Conservation (phyloP, 371 early-diverging fungal genomes). For the Mortierella polycephala region DNA sequence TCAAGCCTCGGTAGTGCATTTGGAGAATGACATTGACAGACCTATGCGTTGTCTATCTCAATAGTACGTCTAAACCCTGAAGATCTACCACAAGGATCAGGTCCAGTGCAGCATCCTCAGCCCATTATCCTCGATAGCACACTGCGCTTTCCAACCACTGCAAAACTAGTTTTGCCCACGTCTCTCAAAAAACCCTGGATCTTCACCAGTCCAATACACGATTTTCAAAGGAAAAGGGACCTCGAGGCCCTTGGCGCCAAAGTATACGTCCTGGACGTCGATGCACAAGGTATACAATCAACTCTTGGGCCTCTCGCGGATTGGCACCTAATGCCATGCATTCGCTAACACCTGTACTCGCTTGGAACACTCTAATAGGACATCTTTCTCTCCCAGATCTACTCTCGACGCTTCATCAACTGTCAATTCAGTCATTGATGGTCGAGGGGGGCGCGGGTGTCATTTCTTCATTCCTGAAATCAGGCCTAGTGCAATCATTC, state of each 20-base stretch:
- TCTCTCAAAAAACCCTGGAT: constrained; percentile 56
- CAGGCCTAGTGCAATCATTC: constrained; percentile 62
- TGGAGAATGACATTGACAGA: not conserved
- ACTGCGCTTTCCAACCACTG: constrained; percentile 65
- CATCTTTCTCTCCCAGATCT: constrained; percentile 21
- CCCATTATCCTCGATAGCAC: constrained; percentile 89
- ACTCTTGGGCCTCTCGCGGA: no score
- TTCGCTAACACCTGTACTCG: not conserved
- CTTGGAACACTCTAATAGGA: constrained; percentile 2
- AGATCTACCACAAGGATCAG: constrained; percentile 13
- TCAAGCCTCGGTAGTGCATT: no score
- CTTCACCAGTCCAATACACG: constrained; percentile 33
- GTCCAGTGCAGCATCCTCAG: constrained; percentile 67
- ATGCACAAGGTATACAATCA: constrained; percentile 10
- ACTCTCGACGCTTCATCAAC: constrained; percentile 51
- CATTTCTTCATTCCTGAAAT: constrained; percentile 74
- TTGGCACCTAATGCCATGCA: not conserved
- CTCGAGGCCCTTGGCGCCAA: constrained; percentile 29
- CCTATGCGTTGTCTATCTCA: not conserved
- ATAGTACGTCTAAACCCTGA: constrained; percentile 13
- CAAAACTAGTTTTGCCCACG: constrained; percentile 61
- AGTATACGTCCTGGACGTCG: constrained; percentile 19
- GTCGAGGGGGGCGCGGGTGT: constrained; percentile 93
- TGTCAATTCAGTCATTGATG: constrained; percentile 73
- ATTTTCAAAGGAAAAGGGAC: constrained; percentile 18